phyloP scores from a whole-genome alignment of 2,329 filamentous ascomycete genomes.

The Eutypa lata region DNA sequence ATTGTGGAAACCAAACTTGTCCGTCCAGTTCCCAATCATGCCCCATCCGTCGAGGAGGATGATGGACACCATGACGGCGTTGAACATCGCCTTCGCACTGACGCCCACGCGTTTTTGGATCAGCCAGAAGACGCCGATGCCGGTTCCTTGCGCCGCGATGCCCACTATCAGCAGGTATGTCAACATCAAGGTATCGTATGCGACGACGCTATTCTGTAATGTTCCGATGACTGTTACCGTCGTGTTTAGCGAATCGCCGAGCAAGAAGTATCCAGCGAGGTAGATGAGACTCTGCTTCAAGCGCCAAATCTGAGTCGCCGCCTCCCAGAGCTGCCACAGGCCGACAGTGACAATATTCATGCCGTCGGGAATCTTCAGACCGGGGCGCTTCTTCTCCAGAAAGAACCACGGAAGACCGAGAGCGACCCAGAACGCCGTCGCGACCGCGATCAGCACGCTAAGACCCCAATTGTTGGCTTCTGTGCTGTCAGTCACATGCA shows the following conservation, averaged over 20 bases:
- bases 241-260: constrained; percentile 69
- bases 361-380: constrained; percentile 38
- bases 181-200: constrained; percentile 61
- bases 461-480: constrained; percentile 65
- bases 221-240: constrained; percentile 66
- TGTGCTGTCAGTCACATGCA: constrained; percentile 56
- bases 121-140: constrained; percentile 60
- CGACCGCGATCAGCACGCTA: constrained; percentile 63
- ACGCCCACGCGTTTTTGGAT: constrained; percentile 58
- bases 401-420: constrained; percentile 66
- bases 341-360: constrained; percentile 51
- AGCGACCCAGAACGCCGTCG: constrained; percentile 60
- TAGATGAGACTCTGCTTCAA: constrained; percentile 65
- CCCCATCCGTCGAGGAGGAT: constrained; percentile 54
- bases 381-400: constrained; percentile 61
- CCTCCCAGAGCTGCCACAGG: constrained; percentile 59
- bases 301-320: constrained; percentile 58
- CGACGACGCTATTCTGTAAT: constrained; percentile 62
- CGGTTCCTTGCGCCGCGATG: constrained; percentile 59
- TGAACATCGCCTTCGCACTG: constrained; percentile 67
- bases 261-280: constrained; percentile 63
- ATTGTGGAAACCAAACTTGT: constrained; percentile 41
- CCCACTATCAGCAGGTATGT: constrained; percentile 67
- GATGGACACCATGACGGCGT: constrained; percentile 58
- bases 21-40: constrained; percentile 45